Conservation (phyloP, 2,329 filamentous ascomycete genomes). For the Colletotrichum sp. region DNA sequence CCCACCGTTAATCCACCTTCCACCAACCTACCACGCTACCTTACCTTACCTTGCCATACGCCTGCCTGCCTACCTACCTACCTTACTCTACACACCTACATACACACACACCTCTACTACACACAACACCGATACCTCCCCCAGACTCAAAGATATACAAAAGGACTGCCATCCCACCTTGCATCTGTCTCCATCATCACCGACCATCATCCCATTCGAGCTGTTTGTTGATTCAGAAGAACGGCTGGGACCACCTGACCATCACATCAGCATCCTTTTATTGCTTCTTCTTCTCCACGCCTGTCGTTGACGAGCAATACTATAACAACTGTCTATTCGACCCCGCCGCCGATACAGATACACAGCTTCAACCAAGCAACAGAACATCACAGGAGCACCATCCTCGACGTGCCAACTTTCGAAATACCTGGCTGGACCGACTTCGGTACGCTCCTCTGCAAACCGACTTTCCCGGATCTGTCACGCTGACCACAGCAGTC, state of each 20-base stretch:
- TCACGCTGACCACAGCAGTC: constrained; percentile 6
- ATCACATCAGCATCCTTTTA: constrained; percentile 14
- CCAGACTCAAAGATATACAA: constrained; percentile 16
- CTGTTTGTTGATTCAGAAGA: constrained; percentile 21
- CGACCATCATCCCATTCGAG: constrained; percentile 22
- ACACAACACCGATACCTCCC: constrained; percentile 13
- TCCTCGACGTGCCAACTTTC: constrained; percentile 3
- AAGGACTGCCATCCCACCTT: constrained; percentile 23
- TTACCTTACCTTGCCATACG: constrained; percentile 2
- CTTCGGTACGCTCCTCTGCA: background rate
- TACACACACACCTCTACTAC: background rate
- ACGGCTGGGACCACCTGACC: constrained; percentile 20
- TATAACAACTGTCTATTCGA: background rate
- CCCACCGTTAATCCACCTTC: constrained; percentile 31
- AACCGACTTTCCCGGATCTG: background rate
- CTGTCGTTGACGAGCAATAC: constrained; percentile 20
- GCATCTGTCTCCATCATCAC: background rate
- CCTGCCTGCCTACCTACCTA: background rate
- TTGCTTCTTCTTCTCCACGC: constrained; percentile 8
- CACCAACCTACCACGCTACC: background rate
- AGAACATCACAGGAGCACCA: background rate
- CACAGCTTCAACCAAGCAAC: background rate
- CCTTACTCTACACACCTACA: background rate
- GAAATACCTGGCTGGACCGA: constrained; percentile 9
- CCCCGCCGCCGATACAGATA: background rate